Base-by-base conservation (phyloP, 1,284 basidiomycete genomes). In the Golubevia sp. region DNA sequence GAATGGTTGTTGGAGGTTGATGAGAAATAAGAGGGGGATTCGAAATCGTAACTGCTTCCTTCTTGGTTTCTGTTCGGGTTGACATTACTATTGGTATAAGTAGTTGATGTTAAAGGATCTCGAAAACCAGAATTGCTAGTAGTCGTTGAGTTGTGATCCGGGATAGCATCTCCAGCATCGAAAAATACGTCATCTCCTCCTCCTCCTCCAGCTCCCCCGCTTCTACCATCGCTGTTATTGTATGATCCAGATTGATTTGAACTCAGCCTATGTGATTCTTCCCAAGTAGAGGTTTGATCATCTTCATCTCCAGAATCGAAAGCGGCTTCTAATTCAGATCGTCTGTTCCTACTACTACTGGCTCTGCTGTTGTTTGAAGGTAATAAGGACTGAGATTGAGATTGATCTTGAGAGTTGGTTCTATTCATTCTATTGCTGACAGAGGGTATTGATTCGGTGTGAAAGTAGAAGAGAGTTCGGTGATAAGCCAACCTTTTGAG, bases 161-260 rank as follows among this genome's bases (percentile, higher is more conserved):
- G 66, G 20, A 77, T 38, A 4, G 69, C 71, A 55, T 79, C 76
- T 11, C 71, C 73, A 15, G 74, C 76, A 34, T 79, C 76, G 25
- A 79, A 79, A 30, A 73, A 77, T 61, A 79, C 66, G 54, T 79
- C 50, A 6, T 5, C 6, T 26, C 6, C 50, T 23, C 25, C 44
- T 54, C 49, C 2, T 63, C 23, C 61, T 18, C 38, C 25, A 24
- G 51, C 24, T 8, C 13, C 23, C 2, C 27, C 21, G n/a, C n/a
- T n/a, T n/a, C n/a, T n/a, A n/a, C n/a, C n/a, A n/a, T n/a, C n/a
- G n/a, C n/a, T n/a, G 49, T 48, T 13, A 8, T 13, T 24, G 13
- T 58, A 20, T 13, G 49, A 11, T 7, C 25, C 34, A 2, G 26
- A 24, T 2, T 44, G n/a, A 8, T 52, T 50, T 15, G 49, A 20